Base-by-base conservation (phyloP, 1,139 yeast species). In the Eremothecium gossypii region DNA sequence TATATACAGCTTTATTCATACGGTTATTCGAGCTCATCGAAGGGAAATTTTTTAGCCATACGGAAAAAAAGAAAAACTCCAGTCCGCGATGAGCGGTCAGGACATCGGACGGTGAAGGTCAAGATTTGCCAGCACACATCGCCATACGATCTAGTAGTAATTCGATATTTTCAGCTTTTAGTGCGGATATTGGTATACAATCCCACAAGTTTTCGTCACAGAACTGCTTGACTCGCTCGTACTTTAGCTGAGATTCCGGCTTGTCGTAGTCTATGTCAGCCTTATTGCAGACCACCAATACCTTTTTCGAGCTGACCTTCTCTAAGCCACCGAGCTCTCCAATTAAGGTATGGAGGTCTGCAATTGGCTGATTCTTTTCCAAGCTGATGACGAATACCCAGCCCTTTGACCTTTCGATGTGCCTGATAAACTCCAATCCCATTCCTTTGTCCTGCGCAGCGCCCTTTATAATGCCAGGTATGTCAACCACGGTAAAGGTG, bases 401-500 rank as follows among this genome's bases (percentile, higher is more conserved):
- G 0, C 96, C 96, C 10, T 83, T 82, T 3, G 95, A 83, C 49
- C 98, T 71, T 62, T 91, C 98, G 41, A 91, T 78, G 59, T 91
- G 98, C 45, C 96, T 71, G 49, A 91, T 65, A 61, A 91, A 91
- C 49, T 87, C 96, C 39, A 86, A 71, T 0, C 98, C 98, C 85
- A 91, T 82, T 2, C 98, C 98, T 57, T 74, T 80, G 55, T 89
- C 84, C 34, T 79, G 69, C 2, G 78, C 71, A 0, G 98, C 97
- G 8, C 95, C 97, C 56, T 77, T 72, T 44, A 91, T 83, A 41
- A 91, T 84, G 9, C 98, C 98, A 0, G 98, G 98, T 46, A 91
- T 91, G 66, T 91, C 98, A 1, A 97, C 97, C 1, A 91, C 97
- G 0, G 96, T 85, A 58, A 89, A 87, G 1, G 86, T 81, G 8